A percentile compares a stretch with the other conserved stretches of the same genome.
phyloP scores from a whole-genome alignment of 352 stramenopile species.

The Globisporangium cederbergense region DNA sequence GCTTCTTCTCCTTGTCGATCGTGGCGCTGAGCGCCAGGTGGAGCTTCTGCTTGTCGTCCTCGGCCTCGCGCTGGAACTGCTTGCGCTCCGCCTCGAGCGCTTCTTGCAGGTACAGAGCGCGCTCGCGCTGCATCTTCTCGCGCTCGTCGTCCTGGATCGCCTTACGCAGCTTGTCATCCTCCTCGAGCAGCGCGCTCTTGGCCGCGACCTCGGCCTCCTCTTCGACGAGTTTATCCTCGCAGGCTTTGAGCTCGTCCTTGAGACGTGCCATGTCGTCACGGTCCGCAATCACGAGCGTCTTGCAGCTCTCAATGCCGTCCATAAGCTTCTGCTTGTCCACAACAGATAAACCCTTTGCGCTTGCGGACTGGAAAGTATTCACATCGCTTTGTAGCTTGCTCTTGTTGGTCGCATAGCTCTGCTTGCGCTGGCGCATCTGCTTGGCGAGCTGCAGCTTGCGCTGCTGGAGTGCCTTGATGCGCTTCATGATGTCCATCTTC shows the following conservation, averaged over 20 bases:
- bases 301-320: constrained; percentile 54
- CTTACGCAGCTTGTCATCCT: constrained; percentile 72
- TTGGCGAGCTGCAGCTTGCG: constrained; percentile 75
- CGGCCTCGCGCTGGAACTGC: constrained; percentile 49
- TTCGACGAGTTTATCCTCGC: constrained; percentile 63
- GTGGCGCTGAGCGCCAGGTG: constrained; percentile 43
- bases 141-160: constrained; percentile 80
- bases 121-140: constrained; percentile 78
- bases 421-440: constrained; percentile 67
- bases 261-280: constrained; percentile 52
- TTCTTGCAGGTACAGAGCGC: constrained; percentile 51
- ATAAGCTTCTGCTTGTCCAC: constrained; percentile 58
- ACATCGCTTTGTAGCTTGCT: constrained; percentile 71
- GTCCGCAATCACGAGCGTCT: constrained; percentile 54
- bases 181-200: constrained; percentile 68
- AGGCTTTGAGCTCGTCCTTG: constrained; percentile 59
- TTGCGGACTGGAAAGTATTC: constrained; percentile 63
- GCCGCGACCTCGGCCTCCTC: constrained; percentile 71
- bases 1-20: constrained; percentile 75
- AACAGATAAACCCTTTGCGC: constrained; percentile 23
- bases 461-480: constrained; percentile 81
- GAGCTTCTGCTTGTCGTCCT: constrained; percentile 57
- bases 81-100: constrained; percentile 63
- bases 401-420: constrained; percentile 74
- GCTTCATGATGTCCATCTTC: constrained; percentile 90